These are phyloP conservation scores for Verticillium tricorpus DNA, from an alignment of 2,329 filamentous ascomycete species.

Conservation along the genomic window DNA sequence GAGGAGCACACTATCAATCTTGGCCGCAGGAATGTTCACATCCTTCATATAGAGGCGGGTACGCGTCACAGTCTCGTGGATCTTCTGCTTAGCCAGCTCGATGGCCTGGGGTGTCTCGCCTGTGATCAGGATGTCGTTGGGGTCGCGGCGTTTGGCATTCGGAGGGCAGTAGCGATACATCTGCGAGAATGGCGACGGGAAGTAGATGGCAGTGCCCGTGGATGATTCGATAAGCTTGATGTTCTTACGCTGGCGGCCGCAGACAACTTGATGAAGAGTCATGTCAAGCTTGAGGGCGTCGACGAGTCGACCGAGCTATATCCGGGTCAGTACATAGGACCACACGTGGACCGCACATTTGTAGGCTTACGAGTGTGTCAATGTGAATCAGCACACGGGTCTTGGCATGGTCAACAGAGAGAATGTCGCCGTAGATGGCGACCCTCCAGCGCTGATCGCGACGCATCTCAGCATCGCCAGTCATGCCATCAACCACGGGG, in stretches of 20 bases:
- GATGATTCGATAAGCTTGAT: constrained; percentile 96
- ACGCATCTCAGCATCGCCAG: constrained; percentile 75
- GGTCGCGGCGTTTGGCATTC: constrained; percentile 74
- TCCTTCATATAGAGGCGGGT: constrained; percentile 89
- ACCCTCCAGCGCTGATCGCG: constrained; percentile 89
- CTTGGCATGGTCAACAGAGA: constrained; percentile 96
- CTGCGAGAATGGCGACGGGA: constrained; percentile 87
- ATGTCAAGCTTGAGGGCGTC: constrained; percentile 80
- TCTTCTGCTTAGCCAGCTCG: constrained; percentile 81
- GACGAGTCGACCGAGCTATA: constrained; percentile 65
- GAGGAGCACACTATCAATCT: constrained; percentile 91
- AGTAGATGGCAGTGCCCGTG: constrained; percentile 96
- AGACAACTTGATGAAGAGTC: constrained; percentile 85
- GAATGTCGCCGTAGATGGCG: constrained; percentile 90
- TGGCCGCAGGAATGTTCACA: constrained; percentile 81
- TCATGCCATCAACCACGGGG: constrained; percentile 68
- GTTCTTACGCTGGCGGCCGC: constrained; percentile 90
- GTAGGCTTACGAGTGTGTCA: constrained; percentile 69
- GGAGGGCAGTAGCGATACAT: constrained; percentile 87
- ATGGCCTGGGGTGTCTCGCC: constrained; percentile 84
- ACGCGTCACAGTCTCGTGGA: constrained; percentile 77
- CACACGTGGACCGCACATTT: background rate
- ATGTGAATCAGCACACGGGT: constrained; percentile 95
- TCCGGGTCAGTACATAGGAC: constrained; percentile 6
- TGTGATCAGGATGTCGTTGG: constrained; percentile 92